Base-by-base conservation (phyloP, 2,329 filamentous ascomycete genomes). In the Penicillium occitanis region DNA sequence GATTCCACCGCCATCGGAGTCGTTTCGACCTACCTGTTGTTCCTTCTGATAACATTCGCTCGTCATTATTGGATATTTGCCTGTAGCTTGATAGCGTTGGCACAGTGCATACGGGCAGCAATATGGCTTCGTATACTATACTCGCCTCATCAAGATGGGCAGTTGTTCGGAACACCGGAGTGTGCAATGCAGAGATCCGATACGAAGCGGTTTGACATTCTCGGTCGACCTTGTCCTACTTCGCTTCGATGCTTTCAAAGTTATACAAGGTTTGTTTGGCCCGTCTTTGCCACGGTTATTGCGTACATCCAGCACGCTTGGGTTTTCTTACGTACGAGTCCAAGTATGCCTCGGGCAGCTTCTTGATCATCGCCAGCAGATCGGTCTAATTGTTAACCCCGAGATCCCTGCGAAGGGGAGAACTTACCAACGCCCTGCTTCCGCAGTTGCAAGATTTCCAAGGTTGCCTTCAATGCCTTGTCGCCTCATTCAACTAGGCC, bases 21-120 rank as follows among this genome's bases (percentile, higher is more conserved):
- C 60, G 60, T 62, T 51, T 51, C 60, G 46, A 62, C 60, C 46
- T 62, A 62, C n/a, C 46, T 40, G 33, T 17, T 51, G 19, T 30
- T 28, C 13, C 5, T 40, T 53, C 48, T n/a, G 33, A 51, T 37
- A 28, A 22, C 19, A 33, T 62, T 22, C 11, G 33, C 33, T 57
- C 33, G 13, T 13, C n/a, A 14, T 57, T 22, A 37, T 57, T 57
- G 33, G 53, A 37, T 40, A 37, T 5, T 17, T 37, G 17, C 11
- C 30, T 57, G 51, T 57, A 37, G 51, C 30, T 57, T n/a, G 51
- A 37, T 57, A 57, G 53, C 53, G 30, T 42, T 57, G 37, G n/a
- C 60, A 53, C 46, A 40, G 19, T 53, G 44, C 44, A 37, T 62
- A 48, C 14, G 46, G 44, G 42, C 8, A 25, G 40, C 28, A 28